Conservation (phyloP, 2,329 filamentous ascomycete genomes). For the Fusarium piperis region DNA sequence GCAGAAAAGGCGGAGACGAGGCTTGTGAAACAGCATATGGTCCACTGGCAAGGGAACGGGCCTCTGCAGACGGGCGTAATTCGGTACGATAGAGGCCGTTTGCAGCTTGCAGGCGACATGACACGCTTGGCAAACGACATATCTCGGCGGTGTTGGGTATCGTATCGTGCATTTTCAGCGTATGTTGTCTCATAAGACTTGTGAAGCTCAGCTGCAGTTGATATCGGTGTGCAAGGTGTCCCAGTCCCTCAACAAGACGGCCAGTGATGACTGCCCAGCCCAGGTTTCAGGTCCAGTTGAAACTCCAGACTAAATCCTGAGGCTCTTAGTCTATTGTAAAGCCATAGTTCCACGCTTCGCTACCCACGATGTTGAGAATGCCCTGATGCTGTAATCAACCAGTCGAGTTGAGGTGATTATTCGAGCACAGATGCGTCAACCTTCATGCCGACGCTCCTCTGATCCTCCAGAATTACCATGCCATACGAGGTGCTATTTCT, state of each 20-base stretch:
- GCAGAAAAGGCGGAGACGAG: slow-evolving; percentile 21
- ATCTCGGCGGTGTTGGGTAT: slow-evolving; percentile 6
- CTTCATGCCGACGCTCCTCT: not conserved
- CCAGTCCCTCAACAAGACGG: not conserved
- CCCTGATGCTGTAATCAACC: not conserved
- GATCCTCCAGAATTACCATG: not conserved
- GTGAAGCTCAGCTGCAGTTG: not conserved
- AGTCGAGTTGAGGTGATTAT: not conserved
- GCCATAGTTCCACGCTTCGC: not conserved
- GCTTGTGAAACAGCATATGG: slow-evolving; percentile 29
- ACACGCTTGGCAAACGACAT: not conserved
- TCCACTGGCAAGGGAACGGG: slow-evolving; percentile 14
- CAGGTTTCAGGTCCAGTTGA: not conserved
- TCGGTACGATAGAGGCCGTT: slow-evolving; percentile 20
- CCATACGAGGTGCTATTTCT: not conserved
- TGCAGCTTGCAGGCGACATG: not conserved
- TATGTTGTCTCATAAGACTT: slow-evolving; percentile 15
- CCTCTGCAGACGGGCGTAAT: slow-evolving; percentile 25
- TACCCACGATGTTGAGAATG: not conserved
- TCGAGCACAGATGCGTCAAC: not conserved
- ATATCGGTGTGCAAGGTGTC: not conserved
- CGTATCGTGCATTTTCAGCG: slow-evolving; percentile 24
- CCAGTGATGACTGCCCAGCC: not conserved
- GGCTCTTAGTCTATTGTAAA: not conserved
- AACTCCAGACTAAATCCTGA: not conserved